phyloP scores from a whole-genome alignment of 2,329 filamentous ascomycete genomes.

The Hymenoscyphus repandus region DNA sequence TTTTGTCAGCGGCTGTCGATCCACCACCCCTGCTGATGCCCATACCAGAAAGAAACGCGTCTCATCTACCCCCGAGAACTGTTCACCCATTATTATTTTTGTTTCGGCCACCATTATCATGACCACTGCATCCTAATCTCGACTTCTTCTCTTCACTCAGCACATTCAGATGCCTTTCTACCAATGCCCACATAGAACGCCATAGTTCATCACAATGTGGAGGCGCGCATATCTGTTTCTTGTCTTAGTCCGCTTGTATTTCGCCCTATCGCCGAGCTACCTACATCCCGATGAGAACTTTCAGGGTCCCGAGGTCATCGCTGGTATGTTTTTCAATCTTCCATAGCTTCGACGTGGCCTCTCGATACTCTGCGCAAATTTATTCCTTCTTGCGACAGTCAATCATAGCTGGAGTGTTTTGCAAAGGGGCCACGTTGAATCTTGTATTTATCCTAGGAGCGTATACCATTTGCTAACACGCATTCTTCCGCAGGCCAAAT shows the following conservation, averaged over 20 bases:
- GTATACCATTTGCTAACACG: constrained; percentile 8
- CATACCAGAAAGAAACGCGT: background rate
- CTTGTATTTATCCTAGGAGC: background rate
- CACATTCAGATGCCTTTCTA: constrained; percentile 20
- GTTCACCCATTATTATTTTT: background rate
- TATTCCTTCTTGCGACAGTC: constrained; percentile 7
- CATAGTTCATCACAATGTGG: constrained; percentile 62
- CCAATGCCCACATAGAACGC: constrained; percentile 17
- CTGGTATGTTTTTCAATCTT: constrained; percentile 57
- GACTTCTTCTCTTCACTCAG: constrained; percentile 11
- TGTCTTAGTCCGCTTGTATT: constrained; percentile 83
- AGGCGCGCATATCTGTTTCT: constrained; percentile 82
- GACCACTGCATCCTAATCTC: background rate
- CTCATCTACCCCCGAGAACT: background rate
- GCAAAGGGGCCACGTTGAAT: constrained; percentile 7
- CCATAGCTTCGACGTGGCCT: background rate
- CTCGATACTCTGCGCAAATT: constrained; percentile 1
- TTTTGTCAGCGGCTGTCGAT: too few species aligned
- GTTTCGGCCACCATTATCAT: background rate
- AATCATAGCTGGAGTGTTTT: background rate
- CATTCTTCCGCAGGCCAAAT: constrained; percentile 63
- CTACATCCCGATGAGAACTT: constrained; percentile 99
- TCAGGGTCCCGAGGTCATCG: constrained; percentile 92
- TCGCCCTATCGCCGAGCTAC: constrained; percentile 91
- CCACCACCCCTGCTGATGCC: background rate